These are phyloP conservation scores for Fusarium lateritium DNA, from an alignment of 2,329 filamentous ascomycete genomes.

Conservation along the genomic window DNA sequence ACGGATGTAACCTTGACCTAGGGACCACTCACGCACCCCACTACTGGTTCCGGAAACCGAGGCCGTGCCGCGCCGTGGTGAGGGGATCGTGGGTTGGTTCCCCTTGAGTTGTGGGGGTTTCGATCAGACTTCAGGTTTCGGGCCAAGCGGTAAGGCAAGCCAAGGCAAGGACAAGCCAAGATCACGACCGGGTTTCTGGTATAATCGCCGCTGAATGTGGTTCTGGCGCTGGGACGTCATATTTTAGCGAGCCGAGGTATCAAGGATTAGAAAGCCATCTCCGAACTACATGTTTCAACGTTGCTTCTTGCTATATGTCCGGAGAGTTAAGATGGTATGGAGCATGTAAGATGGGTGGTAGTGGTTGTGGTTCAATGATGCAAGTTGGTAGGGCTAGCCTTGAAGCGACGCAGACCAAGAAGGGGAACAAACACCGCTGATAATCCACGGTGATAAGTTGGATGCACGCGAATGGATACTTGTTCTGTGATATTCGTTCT, in stretches of 20 bases:
- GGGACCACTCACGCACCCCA: slow-evolving; percentile 42
- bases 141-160: slow-evolving; percentile 14
- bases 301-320: neutral
- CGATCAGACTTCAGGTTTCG: slow-evolving; percentile 13
- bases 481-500: neutral
- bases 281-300: slow-evolving; percentile 2
- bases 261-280: slow-evolving; percentile 1
- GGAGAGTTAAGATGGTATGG: slow-evolving; percentile 10
- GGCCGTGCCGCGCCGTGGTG: slow-evolving; percentile 27
- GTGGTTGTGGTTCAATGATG: neutral
- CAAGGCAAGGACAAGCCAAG: neutral
- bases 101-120: slow-evolving; percentile 18
- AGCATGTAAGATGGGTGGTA: neutral
- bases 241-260: slow-evolving; percentile 11
- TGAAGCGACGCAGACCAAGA: slow-evolving; percentile 16
- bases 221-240: slow-evolving; percentile 14
- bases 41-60: slow-evolving; percentile 46
- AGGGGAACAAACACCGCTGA: slow-evolving; percentile 10
- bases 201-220: slow-evolving; percentile 3
- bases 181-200: slow-evolving; percentile 1
- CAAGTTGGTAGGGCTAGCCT: slow-evolving; percentile 33
- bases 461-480: slow-evolving; percentile 12
- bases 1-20: slow-evolving; percentile 34
- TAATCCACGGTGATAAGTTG: neutral
- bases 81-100: slow-evolving; percentile 16